Evolutionary conservation across 1,139 yeast genomes (phyloP), one percentile per base, ranked within the genome.

Genomic region (Nadsonia starkeyi-henricii): DNA sequence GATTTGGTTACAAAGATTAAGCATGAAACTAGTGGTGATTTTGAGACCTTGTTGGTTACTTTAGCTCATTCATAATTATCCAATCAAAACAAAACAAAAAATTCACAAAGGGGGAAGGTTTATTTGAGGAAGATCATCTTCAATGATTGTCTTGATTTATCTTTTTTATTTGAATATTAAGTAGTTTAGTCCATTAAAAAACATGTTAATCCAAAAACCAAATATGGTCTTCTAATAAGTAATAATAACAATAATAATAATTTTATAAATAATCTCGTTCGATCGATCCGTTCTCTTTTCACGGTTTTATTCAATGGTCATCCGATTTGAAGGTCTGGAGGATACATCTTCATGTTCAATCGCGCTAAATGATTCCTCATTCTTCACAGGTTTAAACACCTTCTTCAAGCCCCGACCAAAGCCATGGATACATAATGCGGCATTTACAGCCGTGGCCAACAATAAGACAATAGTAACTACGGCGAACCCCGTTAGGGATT

Each of bases 401-500:
- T 55, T 57, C 50, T 54, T 60, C 44, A 75, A 61, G 1, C 79
- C 79, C 49, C 62, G 61, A 20, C 63, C 63, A 56, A 71, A 74
- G 53, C 73, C 72, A 23, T 47, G 36, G 47, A 69, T 58, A 50
- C 74, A 65, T 45, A 63, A 51, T 3, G 67, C 49, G 41, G 74
- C 75, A 45, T 67, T 58, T 2, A 58, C 61, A 1, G 73, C 62
- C 2, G 77, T 70, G 8, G 65, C 55, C 2, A 67, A 44, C 44
- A 75, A 58, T 37, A 75, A 61, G 1, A 70, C 58, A 20, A 73
- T 56, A 0, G 78, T 73, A 41, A 75, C 61, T 2, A 68, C 70
- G 1, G 78, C 78, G 59, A 75, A 75, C 0, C 71, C 62, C 3
- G 75, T 65, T 45, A 75, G 60, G 8, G 78, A 72, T 48, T 69